Conservation (phyloP, 345 rosid genomes). For the Populus nigra region DNA sequence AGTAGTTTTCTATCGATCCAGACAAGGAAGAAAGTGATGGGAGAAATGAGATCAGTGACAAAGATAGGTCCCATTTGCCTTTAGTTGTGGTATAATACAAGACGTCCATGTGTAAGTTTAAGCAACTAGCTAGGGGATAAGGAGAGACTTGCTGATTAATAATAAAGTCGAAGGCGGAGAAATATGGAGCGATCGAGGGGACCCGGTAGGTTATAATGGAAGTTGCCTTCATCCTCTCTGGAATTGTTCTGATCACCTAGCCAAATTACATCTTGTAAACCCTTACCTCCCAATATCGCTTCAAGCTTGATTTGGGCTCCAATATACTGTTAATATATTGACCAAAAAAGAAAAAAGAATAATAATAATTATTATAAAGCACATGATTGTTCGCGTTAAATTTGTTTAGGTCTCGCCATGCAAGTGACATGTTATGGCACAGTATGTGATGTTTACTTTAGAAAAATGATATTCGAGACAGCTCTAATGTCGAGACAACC, state of each 20-base stretch:
- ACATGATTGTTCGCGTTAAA: neutral
- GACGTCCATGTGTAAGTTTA: conserved; percentile 40
- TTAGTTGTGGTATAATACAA: conserved; percentile 38
- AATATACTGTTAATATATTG: neutral
- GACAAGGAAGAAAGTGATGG: conserved; percentile 31
- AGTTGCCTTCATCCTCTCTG: conserved; percentile 55
- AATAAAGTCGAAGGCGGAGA: conserved; percentile 6
- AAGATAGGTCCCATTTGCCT: conserved; percentile 38
- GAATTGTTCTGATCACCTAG: conserved; percentile 21
- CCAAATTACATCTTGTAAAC: conserved; percentile 3
- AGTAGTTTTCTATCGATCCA: conserved; percentile 34
- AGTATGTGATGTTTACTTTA: neutral
- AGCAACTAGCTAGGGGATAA: conserved; percentile 17
- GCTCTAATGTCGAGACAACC: neutral
- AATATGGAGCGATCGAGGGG: conserved; percentile 4
- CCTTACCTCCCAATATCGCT: conserved; percentile 8
- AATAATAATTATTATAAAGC: neutral
- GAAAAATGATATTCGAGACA: neutral
- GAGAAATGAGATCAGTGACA: conserved; percentile 16
- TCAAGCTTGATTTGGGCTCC: conserved; percentile 9
- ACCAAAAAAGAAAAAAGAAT: neutral
- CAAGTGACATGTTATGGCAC: neutral
- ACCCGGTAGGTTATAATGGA: conserved; percentile 34
- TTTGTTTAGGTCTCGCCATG: neutral
- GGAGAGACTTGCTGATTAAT: neutral